These are phyloP conservation scores for Fraxinus pennsylvanica DNA, from an alignment of 257 asterid genomes.

Conservation along the genomic window DNA sequence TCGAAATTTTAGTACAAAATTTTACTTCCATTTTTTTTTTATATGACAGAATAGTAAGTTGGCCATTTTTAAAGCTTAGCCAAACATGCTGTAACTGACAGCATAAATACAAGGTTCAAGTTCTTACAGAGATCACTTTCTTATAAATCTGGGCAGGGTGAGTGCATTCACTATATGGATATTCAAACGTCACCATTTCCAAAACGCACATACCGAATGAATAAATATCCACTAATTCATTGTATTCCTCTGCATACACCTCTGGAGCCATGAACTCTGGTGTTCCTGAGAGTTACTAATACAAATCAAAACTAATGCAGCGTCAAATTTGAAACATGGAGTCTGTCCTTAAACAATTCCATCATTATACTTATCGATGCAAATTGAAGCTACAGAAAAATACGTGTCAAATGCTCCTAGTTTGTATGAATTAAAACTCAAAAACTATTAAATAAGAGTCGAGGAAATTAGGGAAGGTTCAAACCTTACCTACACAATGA, in stretches of 20 bases:
- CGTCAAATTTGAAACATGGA: background rate
- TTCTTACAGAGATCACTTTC: conserved; percentile 82
- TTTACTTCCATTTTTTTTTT: too few relatives aligned
- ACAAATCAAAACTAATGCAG: background rate
- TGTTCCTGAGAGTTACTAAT: conserved; percentile 47
- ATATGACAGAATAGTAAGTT: background rate
- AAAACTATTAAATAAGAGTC: background rate
- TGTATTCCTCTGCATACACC: conserved; percentile 81
- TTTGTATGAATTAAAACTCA: background rate
- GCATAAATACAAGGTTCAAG: background rate
- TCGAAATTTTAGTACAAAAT: background rate
- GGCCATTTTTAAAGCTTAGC: background rate
- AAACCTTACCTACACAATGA: conserved; percentile 73
- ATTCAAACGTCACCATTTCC: conserved; percentile 89
- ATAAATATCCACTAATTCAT: conserved; percentile 79
- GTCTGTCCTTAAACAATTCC: background rate
- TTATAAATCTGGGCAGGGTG: conserved; percentile 90
- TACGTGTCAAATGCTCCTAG: background rate
- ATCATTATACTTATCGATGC: background rate
- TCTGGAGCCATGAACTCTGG: conserved; percentile 97
- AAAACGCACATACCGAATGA: conserved; percentile 89
- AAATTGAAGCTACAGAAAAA: background rate
- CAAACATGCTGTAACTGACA: background rate
- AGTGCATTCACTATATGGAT: conserved; percentile 84
- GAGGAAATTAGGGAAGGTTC: background rate